Percentiles rank a stretch among this genome's conserved stretches.
These are phyloP conservation scores for Fusarium compactum DNA, from an alignment of 2,329 filamentous ascomycete species.

Conservation along the genomic window DNA sequence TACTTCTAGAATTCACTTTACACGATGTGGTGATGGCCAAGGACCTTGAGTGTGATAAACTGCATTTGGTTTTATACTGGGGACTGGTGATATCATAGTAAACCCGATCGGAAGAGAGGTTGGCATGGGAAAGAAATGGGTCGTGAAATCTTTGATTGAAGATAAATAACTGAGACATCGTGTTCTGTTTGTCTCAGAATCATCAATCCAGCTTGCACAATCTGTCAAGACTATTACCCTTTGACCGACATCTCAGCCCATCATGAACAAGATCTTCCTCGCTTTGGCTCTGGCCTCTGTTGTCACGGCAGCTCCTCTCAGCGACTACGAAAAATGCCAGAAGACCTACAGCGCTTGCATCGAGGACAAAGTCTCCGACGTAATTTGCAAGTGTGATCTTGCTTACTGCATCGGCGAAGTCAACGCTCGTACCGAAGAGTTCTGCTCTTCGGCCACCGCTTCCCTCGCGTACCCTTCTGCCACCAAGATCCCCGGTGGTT, in stretches of 20 bases:
- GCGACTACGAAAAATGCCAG: constrained; percentile 2
- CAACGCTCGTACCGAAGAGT: constrained; percentile 8
- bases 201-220: neutral
- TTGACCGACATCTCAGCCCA: neutral
- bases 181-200: neutral
- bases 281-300: constrained; percentile 16
- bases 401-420: neutral
- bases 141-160: neutral
- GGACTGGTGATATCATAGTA: neutral
- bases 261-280: constrained; percentile 18
- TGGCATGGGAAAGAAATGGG: neutral
- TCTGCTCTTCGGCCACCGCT: constrained; percentile 12
- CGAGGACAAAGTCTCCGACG: neutral
- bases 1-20: neutral
- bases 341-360: neutral
- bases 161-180: neutral
- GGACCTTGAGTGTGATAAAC: neutral
- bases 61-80: neutral
- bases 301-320: constrained; percentile 14
- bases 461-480: constrained; percentile 6
- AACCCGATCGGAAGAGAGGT: neutral
- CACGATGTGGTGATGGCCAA: neutral
- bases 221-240: neutral
- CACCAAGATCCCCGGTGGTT: constrained; percentile 24
- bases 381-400: neutral